Conservation (phyloP, 2,329 filamentous ascomycete species). For the Neofusicoccum umdonicola region DNA sequence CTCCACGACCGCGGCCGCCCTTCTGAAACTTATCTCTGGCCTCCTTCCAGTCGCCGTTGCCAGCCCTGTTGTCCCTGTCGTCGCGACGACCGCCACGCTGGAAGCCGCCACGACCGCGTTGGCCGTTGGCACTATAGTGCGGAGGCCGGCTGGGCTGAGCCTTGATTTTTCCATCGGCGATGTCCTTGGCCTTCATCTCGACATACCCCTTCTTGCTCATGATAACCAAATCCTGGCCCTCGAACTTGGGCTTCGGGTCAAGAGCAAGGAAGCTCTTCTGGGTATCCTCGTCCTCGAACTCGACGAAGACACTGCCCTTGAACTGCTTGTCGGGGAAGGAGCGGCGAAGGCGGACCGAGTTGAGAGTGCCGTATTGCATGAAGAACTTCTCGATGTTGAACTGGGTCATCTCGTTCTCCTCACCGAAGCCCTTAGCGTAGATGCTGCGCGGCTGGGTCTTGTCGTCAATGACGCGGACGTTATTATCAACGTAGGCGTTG, state of each 20-base stretch:
- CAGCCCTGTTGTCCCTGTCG: slow-evolving; percentile 26
- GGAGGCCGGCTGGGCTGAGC: slow-evolving; percentile 19
- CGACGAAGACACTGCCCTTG: slow-evolving; percentile 96
- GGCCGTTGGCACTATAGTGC: slow-evolving; percentile 25
- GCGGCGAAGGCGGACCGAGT: slow-evolving; percentile 83
- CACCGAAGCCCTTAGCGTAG: slow-evolving; percentile 93
- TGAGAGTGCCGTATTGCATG: slow-evolving; percentile 72
- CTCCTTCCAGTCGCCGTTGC: slow-evolving; percentile 24
- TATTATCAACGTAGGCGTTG: slow-evolving; percentile 52
- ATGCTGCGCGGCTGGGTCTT: slow-evolving; percentile 71
- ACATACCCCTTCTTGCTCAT: slow-evolving; percentile 89
- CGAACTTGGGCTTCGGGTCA: slow-evolving; percentile 80
- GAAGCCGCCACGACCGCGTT: slow-evolving; percentile 29
- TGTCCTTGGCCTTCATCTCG: slow-evolving; percentile 46
- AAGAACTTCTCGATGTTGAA: slow-evolving; percentile 95
- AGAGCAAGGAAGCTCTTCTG: slow-evolving; percentile 76
- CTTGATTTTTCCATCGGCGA: slow-evolving; percentile 42
- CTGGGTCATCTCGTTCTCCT: slow-evolving; percentile 79
- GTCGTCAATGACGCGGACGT: slow-evolving; percentile 57
- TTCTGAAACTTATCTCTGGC: slow-evolving; percentile 32
- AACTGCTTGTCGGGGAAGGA: slow-evolving; percentile 66
- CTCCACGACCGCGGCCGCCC: slow-evolving; percentile 20
- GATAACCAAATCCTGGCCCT: slow-evolving; percentile 74
- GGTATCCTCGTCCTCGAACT: slow-evolving; percentile 77
- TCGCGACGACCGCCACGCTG: slow-evolving; percentile 19